Conservation (phyloP, 2,329 filamentous ascomycete genomes). For the Xylariaceae sp. region DNA sequence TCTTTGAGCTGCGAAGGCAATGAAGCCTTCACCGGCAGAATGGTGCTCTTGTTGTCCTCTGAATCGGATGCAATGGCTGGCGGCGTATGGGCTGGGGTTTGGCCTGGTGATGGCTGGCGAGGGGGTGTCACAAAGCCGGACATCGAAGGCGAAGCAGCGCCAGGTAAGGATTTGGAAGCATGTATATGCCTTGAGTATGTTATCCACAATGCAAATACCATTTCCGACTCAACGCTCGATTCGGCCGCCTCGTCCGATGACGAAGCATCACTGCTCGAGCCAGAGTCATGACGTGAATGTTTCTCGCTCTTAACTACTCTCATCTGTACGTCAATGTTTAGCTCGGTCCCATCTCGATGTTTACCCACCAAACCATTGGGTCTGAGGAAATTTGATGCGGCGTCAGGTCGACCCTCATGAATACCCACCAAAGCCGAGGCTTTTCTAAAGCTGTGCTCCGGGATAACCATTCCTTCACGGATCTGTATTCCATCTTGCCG, state of each 20-base stretch:
- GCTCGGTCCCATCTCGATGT: constrained; percentile 85
- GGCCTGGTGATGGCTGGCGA: constrained; percentile 74
- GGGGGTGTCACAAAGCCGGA: constrained; percentile 67
- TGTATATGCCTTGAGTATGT: constrained; percentile 94
- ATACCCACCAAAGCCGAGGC: constrained; percentile 80
- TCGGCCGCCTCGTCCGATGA: constrained; percentile 41
- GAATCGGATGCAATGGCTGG: constrained; percentile 54
- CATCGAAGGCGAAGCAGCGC: constrained; percentile 54
- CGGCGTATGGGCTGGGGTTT: constrained; percentile 57
- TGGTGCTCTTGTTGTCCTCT: constrained; percentile 42
- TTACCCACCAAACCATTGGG: constrained; percentile 80
- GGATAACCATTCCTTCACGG: constrained; percentile 91
- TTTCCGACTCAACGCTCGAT: constrained; percentile 59
- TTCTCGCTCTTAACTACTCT: constrained; percentile 88
- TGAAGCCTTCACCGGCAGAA: constrained; percentile 38
- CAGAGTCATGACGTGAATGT: constrained; percentile 40
- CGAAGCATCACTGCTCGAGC: constrained; percentile 32
- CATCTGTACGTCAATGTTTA: constrained; percentile 95
- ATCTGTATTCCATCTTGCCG: constrained; percentile 82
- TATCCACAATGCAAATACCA: constrained; percentile 94
- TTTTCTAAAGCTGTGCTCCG: constrained; percentile 90
- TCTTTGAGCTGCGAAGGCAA: constrained; percentile 56
- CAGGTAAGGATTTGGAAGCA: constrained; percentile 58
- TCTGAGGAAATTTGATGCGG: constrained; percentile 71
- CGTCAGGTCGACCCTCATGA: constrained; percentile 76